Base-by-base conservation (phyloP, 805 yeast species). In the Sugiyamaella boreocaroliniensis region DNA sequence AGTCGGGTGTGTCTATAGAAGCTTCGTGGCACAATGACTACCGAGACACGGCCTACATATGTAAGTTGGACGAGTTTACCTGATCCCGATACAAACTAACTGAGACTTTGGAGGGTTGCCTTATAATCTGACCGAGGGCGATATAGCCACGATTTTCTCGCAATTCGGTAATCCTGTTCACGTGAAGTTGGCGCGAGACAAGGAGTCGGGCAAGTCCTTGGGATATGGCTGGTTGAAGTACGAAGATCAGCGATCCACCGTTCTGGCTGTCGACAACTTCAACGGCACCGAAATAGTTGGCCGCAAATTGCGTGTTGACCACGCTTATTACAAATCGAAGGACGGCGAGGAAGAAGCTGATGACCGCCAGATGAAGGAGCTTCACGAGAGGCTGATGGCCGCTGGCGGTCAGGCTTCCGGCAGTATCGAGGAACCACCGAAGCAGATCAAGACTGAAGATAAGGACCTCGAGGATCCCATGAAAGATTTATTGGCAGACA, bases 21-120 rank as follows among this genome's bases (percentile, higher is more conserved):
- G 87, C 85, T 0, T 89, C 97, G 5, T 92, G 98, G 98, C 98
- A 92, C 65, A 76, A 80, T 55, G 96, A 90, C 58, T 89, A 82
- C 63, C 71, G 71, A 20, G 90, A 89, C 57, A 78, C 92, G 0
- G 82, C 92, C 1, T 89, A 83, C 64, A 73, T 90, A 0, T 86
- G 74, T 65, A 52, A 44, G 71, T 61, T 32, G 19, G 4, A 20
- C 12, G 2, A 16, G n/a, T 32, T n/a, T 18, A 18, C 46, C 5
- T 16, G 20, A 9, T 5, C 10, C 15, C 18, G n/a, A n/a, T 8
- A 11, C 37, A 32, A 29, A 43, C 41, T 43, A 43, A 43, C 47
- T 18, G 7, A 67, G 70, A 60, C 62, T 81, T 92, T n/a, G 92
- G 95, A 0, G 80, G 83, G 3, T 66, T 92, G 10, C 83, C 89